Percentiles rank a stretch among this genome's conserved stretches.
Conservation (phyloP, 2,329 filamentous ascomycete genomes). For the Plenodomus biglobosus region DNA sequence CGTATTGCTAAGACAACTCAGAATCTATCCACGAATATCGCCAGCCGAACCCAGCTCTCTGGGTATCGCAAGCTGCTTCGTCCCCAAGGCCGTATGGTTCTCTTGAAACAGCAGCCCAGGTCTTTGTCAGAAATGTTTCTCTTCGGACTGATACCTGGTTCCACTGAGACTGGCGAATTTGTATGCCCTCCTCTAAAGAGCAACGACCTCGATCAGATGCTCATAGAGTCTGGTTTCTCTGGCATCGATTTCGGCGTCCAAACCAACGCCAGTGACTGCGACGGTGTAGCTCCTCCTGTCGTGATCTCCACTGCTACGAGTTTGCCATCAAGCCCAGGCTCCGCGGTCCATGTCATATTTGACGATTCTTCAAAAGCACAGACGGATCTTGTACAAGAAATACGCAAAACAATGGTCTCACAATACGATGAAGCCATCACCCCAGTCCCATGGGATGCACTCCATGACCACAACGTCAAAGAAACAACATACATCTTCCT, state of each 20-base stretch:
- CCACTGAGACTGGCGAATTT: too few relatives aligned
- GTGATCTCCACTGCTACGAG: neutral
- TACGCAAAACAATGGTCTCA: neutral
- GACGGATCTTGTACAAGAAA: neutral
- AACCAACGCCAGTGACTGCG: neutral
- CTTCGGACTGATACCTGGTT: neutral
- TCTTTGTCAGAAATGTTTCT: neutral
- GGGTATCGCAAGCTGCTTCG: neutral
- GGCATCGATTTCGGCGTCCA: slow-evolving; percentile 18
- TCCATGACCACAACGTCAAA: slow-evolving; percentile 1
- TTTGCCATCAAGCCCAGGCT: neutral
- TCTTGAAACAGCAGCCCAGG: neutral
- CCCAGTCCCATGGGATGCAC: slow-evolving; percentile 3
- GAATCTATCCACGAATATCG: neutral
- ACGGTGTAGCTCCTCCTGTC: neutral
- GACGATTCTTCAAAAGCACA: slow-evolving; percentile 6
- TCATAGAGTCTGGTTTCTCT: slow-evolving; percentile 27
- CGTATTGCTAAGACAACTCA: too few relatives aligned
- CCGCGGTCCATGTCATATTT: slow-evolving; percentile 3
- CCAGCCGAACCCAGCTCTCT: neutral
- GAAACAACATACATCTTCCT: slow-evolving; percentile 10
- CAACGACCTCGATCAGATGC: neutral
- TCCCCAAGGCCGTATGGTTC: neutral
- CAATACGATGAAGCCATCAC: neutral
- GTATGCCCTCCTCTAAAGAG: too few relatives aligned